Conservation (phyloP, 768 basidiomycete species). For the Albatrellus ellisii region DNA sequence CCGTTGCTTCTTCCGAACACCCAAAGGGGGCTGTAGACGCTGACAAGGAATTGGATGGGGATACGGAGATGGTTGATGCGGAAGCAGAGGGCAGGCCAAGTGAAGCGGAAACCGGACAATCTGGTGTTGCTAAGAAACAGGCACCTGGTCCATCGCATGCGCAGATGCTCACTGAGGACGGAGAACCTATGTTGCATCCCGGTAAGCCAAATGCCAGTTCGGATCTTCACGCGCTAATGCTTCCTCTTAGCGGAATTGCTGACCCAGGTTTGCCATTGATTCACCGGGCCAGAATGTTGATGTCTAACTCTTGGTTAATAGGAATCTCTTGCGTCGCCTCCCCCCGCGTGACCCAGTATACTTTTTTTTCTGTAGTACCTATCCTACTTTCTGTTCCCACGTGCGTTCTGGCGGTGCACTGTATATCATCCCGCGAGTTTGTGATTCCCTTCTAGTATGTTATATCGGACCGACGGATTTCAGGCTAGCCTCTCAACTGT, state of each 20-base stretch:
- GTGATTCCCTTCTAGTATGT: not conserved
- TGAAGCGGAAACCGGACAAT: not conserved
- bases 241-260: slow-evolving; percentile 37
- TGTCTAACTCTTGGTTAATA: slow-evolving; percentile 17
- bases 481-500: too few relatives aligned
- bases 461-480: slow-evolving; percentile 1
- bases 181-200: slow-evolving; percentile 55
- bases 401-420: not conserved
- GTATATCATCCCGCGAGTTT: not conserved
- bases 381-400: not conserved
- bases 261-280: slow-evolving; percentile 36
- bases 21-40: not conserved
- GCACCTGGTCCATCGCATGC: not conserved
- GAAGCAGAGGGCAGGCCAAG: not conserved
- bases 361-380: not conserved
- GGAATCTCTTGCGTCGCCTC: slow-evolving; percentile 62
- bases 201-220: slow-evolving; percentile 27
- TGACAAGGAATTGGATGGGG: not conserved
- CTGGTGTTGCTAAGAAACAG: not conserved
- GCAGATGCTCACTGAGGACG: slow-evolving; percentile 44
- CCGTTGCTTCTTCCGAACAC: too few relatives aligned
- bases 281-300: slow-evolving; percentile 6
- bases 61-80: not conserved
- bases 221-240: slow-evolving; percentile 2
- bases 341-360: slow-evolving; percentile 29